Evolutionary conservation across 2,329 filamentous ascomycete species (phyloP).

Genomic region (Colletotrichum australisinense): DNA sequence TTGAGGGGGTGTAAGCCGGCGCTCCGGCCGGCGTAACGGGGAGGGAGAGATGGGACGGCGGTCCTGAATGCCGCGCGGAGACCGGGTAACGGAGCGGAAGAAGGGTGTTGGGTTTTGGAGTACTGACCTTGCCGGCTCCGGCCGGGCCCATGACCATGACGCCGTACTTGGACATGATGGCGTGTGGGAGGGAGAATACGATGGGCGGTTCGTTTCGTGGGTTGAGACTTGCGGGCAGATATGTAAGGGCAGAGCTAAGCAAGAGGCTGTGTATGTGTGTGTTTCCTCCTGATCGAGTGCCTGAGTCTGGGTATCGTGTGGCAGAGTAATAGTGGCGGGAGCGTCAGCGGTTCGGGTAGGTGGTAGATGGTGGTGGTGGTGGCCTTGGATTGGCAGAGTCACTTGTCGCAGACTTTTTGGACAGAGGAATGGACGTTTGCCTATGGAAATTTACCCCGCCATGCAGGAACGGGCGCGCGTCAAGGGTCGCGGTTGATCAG

Average conservation of each 20-base stretch:
- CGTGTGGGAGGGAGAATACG: constrained; percentile 3
- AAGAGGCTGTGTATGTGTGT: not conserved
- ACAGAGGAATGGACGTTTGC: constrained; percentile 11
- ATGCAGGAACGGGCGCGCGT: constrained; percentile 35
- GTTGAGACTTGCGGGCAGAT: not conserved
- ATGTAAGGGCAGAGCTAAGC: constrained; percentile 12
- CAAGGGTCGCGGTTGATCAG: constrained; percentile 31
- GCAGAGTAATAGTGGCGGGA: not conserved
- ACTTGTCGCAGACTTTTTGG: constrained; percentile 16
- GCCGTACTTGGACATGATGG: constrained; percentile 90
- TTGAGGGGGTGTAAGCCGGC: not conserved
- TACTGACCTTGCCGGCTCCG: constrained; percentile 84
- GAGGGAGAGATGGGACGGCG: not conserved
- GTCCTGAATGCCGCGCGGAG: constrained; percentile 3
- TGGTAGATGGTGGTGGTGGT: not conserved
- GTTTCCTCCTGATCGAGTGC: not conserved
- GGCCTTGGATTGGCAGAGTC: constrained; percentile 1
- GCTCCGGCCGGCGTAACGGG: not conserved
- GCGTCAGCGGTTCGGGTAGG: not conserved
- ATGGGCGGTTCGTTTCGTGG: not conserved
- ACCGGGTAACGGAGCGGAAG: constrained; percentile 1
- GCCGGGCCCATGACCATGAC: constrained; percentile 96
- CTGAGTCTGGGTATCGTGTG: not conserved
- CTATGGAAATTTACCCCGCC: constrained; percentile 35
- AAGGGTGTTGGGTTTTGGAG: constrained; percentile 8